phyloP scores from a whole-genome alignment of 83 land plant genomes.

The Picea abies region DNA sequence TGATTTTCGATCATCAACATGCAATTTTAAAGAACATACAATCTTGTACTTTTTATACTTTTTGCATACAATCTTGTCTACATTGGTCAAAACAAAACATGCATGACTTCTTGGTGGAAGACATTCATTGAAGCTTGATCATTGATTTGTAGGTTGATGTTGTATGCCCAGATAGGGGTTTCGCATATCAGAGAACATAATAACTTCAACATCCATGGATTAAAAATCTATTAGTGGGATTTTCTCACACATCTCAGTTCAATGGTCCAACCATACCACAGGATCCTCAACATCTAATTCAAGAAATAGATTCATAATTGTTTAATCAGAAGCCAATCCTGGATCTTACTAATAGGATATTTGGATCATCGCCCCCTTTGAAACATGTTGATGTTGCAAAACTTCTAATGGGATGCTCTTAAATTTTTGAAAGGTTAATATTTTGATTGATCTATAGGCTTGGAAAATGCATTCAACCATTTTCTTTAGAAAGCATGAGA shows the following conservation, averaged over 20 bases:
- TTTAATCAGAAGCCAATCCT: conserved; percentile 79
- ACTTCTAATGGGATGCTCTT: conserved; percentile 70
- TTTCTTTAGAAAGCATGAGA: too few relatives aligned
- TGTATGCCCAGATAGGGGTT: conserved; percentile 78
- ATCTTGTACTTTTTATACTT: too few relatives aligned
- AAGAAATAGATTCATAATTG: conserved; percentile 69
- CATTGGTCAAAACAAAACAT: too few relatives aligned
- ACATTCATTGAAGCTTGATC: background rate
- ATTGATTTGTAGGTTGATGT: conserved; percentile 57
- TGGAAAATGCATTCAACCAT: too few relatives aligned
- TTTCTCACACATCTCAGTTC: conserved; percentile 87
- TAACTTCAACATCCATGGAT: conserved; percentile 84
- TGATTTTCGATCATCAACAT: conserved; percentile 55
- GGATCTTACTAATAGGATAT: conserved; percentile 70
- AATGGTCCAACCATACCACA: conserved; percentile 84
- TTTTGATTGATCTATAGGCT: too few relatives aligned
- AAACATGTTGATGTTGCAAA: conserved; percentile 95
- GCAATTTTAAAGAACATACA: conserved; percentile 63
- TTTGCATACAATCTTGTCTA: too few relatives aligned
- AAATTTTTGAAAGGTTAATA: too few relatives aligned
- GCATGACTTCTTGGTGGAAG: too few relatives aligned
- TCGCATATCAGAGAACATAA: conserved; percentile 65
- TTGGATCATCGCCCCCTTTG: conserved; percentile 98
- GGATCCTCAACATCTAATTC: conserved; percentile 50
- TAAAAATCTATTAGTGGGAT: conserved; percentile 79